Conservation (phyloP, 176 grass and related monocot genomes). For the Carex parvula region DNA sequence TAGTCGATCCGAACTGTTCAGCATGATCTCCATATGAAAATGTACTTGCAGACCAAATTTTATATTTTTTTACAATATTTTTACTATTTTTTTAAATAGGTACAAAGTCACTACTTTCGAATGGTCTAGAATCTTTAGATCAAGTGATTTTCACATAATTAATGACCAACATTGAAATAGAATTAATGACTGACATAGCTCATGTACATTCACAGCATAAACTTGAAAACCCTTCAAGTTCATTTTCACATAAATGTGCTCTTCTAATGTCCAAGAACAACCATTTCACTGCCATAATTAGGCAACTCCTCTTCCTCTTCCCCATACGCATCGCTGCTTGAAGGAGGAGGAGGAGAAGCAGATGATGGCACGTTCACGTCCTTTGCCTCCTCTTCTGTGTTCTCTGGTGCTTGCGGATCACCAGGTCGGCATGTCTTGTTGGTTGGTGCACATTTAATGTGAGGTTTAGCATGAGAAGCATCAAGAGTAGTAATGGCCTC, state of each 20-base stretch:
- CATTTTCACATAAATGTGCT: not conserved
- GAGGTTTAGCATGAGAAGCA: not conserved
- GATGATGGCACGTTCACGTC: slow-evolving; percentile 22
- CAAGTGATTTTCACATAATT: no score
- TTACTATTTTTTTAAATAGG: no score
- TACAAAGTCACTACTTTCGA: no score
- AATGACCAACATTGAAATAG: not conserved
- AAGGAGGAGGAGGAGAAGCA: not conserved
- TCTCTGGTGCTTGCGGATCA: slow-evolving; percentile 44
- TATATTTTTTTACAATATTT: no score
- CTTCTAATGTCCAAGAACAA: slow-evolving; percentile 59
- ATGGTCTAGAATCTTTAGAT: no score
- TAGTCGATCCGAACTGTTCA: no score
- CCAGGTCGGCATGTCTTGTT: slow-evolving; percentile 50
- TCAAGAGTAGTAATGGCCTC: not conserved
- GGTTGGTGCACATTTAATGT: slow-evolving; percentile 27
- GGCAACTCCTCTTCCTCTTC: slow-evolving; percentile 44
- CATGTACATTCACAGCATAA: not conserved
- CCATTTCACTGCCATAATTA: slow-evolving; percentile 29
- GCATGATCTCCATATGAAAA: no score
- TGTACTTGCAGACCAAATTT: no score
- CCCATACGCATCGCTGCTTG: slow-evolving; percentile 21
- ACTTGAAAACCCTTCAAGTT: not conserved
- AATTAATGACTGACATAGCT: not conserved
- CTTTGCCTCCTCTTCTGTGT: slow-evolving; percentile 52